Evolutionary conservation across 805 yeast genomes (phyloP), one percentile per base, ranked within the genome.

Genomic region (Candida qinlingensis): DNA sequence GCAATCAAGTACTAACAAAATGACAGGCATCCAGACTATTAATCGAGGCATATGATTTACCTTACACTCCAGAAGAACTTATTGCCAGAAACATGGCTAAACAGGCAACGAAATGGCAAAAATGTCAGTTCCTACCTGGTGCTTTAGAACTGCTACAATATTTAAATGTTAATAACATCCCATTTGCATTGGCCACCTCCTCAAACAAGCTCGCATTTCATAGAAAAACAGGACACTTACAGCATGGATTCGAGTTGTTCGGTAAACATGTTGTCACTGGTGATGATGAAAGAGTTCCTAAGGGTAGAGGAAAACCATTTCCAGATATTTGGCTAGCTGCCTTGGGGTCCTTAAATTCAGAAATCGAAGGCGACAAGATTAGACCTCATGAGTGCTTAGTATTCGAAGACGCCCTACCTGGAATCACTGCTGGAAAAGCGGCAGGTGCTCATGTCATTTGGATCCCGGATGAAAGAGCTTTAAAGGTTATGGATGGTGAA

Each of bases 351-450:
- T 58, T 94, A 47, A 94, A 94, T 63, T 77, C 78, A 40, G 74
- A 82, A 44, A 57, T 62, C 3, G 64, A 63, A 2, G 58, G 66
- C 3, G 63, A 69, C 28, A 71, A 68, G 35, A 85, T 92, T 51
- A 60, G 64, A 46, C 85, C 91, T 4, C 81, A 80, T 33, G 96
- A 94, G 59, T 87, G 96, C 58, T 65, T 94, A 33, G 85, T 94
- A 2, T 94, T 94, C 66, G 99, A 94, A 71, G 99, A 94, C 67
- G 98, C 97, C 3, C 72, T 90, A 40, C 91, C 96, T 0, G 99
- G 99, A 3, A 92, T 92, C 26, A 61, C 71, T 13, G 84, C 96
- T 4, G 99, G 96, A 11, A 77, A 76, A 48, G 82, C 86, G 13
- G 89, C 96, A 35, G 91, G 90, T 9, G 86, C 88, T 11, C 75